These are phyloP conservation scores for Syzygium jambos DNA, from an alignment of 345 rosid genomes.

Conservation along the genomic window DNA sequence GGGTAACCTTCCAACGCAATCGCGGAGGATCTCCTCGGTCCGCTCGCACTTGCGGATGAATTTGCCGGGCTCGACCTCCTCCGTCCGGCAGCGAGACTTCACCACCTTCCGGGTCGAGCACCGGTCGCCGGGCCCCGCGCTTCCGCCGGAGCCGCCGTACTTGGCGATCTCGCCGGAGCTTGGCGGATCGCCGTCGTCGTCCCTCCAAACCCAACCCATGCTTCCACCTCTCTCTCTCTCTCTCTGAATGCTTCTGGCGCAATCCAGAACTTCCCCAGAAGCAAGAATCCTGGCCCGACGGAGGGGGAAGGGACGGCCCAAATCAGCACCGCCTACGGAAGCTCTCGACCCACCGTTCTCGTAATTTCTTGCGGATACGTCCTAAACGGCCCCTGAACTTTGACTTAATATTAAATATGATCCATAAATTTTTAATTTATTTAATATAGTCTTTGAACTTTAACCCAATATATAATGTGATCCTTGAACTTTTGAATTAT, in stretches of 20 bases:
- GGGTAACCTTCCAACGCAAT: conserved; percentile 62
- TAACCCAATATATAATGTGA: too few relatives aligned
- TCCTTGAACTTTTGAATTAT: too few relatives aligned
- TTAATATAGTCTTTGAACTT: too few relatives aligned
- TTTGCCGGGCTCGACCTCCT: conserved; percentile 85
- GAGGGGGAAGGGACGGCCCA: background rate
- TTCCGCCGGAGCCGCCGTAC: background rate
- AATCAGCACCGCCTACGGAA: background rate
- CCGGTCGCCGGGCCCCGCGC: conserved; percentile 9
- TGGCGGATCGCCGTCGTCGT: conserved; percentile 19
- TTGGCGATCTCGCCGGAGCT: background rate
- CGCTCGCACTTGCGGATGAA: conserved; percentile 83
- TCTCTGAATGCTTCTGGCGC: background rate
- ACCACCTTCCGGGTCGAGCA: conserved; percentile 57
- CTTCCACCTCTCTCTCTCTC: background rate
- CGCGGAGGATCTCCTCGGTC: conserved; percentile 63
- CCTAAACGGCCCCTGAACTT: too few relatives aligned
- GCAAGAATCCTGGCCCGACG: background rate
- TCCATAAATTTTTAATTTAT: too few relatives aligned
- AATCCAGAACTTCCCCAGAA: background rate
- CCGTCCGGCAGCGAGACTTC: conserved; percentile 70
- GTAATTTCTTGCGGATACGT: background rate
- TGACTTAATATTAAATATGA: too few relatives aligned
- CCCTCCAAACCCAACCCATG: conserved; percentile 72
- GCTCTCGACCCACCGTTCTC: background rate